phyloP scores from a whole-genome alignment of 2,329 filamentous ascomycete genomes.

The Beauveria scarabaeidicola region DNA sequence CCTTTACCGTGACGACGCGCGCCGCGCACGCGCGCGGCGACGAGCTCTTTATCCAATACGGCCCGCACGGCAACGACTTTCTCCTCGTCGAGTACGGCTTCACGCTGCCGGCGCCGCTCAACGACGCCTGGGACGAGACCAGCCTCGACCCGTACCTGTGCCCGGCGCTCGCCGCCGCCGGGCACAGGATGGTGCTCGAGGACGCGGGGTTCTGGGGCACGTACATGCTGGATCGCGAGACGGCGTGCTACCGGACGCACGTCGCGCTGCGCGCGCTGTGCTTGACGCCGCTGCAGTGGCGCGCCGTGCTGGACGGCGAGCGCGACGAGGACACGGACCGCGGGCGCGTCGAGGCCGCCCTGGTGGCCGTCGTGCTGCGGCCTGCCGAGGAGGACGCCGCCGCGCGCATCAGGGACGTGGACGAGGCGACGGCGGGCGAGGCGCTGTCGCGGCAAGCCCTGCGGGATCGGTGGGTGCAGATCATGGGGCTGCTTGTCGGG shows the following conservation, averaged over 20 bases:
- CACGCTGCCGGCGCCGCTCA: constrained; percentile 31
- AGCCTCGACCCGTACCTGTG: constrained; percentile 39
- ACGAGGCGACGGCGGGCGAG: constrained; percentile 23
- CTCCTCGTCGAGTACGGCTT: constrained; percentile 60
- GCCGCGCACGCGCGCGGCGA: constrained; percentile 44
- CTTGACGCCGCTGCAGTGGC: constrained; percentile 32
- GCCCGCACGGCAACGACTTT: constrained; percentile 61
- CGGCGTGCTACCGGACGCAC: constrained; percentile 47
- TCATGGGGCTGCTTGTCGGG: constrained; percentile 25
- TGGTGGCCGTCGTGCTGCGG: constrained; percentile 30
- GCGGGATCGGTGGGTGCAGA: constrained; percentile 28
- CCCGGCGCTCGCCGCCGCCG: constrained; percentile 23
- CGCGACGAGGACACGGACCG: constrained; percentile 39
- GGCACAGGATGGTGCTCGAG: constrained; percentile 32
- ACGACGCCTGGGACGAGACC: constrained; percentile 42
- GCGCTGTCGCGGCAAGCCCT: neutral
- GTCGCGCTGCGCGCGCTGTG: constrained; percentile 38
- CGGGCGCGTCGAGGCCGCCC: constrained; percentile 24
- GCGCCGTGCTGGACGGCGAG: constrained; percentile 34
- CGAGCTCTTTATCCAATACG: constrained; percentile 62
- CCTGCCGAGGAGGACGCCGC: constrained; percentile 25
- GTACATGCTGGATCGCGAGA: constrained; percentile 42
- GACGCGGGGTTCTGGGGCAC: constrained; percentile 40
- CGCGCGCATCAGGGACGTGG: constrained; percentile 23
- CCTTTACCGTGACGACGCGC: constrained; percentile 48